These are phyloP conservation scores for Pseudopithomyces maydicus DNA, from an alignment of 2,329 filamentous ascomycete genomes.

Conservation along the genomic window DNA sequence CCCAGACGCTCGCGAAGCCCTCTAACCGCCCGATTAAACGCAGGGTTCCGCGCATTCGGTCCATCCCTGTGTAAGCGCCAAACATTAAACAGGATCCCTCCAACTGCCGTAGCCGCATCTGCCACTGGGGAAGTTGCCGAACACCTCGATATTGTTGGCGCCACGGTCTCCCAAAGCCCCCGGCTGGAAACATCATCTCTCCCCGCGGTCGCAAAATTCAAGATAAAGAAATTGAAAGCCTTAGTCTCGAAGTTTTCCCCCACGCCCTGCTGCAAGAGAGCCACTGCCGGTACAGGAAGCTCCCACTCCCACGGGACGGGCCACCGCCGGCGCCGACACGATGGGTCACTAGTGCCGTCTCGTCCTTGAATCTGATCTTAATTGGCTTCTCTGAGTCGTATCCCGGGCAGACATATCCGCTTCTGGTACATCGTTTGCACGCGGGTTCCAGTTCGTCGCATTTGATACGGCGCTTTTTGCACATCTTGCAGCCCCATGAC, in stretches of 20 bases:
- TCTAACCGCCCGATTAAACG: neutral
- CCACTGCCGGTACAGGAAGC: neutral
- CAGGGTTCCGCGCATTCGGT: neutral
- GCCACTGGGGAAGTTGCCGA: neutral
- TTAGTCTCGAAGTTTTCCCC: neutral
- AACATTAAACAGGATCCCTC: neutral
- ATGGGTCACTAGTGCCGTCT: constrained; percentile 1
- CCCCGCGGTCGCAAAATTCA: constrained; percentile 2
- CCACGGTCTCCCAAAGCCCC: constrained; percentile 1
- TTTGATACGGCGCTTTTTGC: constrained; percentile 3
- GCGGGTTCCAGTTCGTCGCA: constrained; percentile 10
- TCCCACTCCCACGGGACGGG: neutral
- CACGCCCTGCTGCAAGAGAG: neutral
- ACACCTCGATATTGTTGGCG: neutral
- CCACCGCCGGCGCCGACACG: neutral
- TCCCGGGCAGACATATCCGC: constrained; percentile 3
- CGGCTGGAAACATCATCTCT: neutral
- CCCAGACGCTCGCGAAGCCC: neutral
- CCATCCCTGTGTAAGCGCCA: neutral
- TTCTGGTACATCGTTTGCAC: constrained; percentile 9
- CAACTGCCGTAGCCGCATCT: neutral
- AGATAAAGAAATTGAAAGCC: constrained; percentile 1
- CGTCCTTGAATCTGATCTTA: constrained; percentile 8
- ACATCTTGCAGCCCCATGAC: constrained; percentile 3
- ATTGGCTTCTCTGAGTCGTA: constrained; percentile 4